phyloP scores from a whole-genome alignment of 208 protist species.

The Leishmania amazonensis region DNA sequence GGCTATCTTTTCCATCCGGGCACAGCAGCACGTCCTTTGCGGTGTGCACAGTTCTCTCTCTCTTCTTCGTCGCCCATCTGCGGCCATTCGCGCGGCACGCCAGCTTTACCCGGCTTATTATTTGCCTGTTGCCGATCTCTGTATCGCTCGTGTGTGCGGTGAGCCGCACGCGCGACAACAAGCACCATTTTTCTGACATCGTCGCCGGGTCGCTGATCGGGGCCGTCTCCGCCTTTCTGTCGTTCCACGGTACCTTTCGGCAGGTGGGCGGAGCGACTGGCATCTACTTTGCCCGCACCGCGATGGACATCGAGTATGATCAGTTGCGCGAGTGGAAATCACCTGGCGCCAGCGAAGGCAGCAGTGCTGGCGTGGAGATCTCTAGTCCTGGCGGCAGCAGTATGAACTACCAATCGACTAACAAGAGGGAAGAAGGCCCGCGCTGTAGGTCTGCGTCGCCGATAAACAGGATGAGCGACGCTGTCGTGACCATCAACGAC shows the following conservation, averaged over 20 bases:
- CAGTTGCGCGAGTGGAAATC: conserved; percentile 17
- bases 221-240: conserved; percentile 36
- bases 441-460: conserved; percentile 5
- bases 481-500: conserved; percentile 11
- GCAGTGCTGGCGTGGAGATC: conserved; percentile 1
- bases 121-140: conserved; percentile 58
- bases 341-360: not conserved
- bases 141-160: conserved; percentile 71
- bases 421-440: conserved; percentile 7
- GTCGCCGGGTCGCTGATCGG: conserved; percentile 79
- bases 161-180: conserved; percentile 85
- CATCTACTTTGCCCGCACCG: conserved; percentile 41
- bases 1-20: conserved; percentile 91
- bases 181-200: conserved; percentile 90
- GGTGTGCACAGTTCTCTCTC: conserved; percentile 59
- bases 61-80: conserved; percentile 73
- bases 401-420: not conserved
- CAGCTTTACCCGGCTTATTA: conserved; percentile 62
- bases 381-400: not conserved
- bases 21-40: conserved; percentile 90
- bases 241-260: conserved; percentile 49
- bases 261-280: conserved; percentile 30
- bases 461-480: conserved; percentile 5
- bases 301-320: conserved; percentile 43
- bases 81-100: conserved; percentile 65